phyloP scores from a whole-genome alignment of 169 alveolate genomes.

The Eimeria praecox region DNA sequence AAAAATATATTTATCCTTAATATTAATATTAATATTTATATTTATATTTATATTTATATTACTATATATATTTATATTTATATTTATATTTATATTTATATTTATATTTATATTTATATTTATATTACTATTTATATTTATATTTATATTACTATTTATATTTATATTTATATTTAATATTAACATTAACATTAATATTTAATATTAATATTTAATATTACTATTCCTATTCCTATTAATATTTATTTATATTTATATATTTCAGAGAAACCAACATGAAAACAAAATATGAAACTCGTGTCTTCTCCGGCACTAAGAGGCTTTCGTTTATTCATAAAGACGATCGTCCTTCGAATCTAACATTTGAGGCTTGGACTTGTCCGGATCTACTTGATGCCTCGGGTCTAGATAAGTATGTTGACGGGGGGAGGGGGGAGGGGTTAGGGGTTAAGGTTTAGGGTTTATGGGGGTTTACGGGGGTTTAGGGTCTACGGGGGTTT shows the following conservation, averaged over 20 bases:
- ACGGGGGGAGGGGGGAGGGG: neutral
- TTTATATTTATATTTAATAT: no score
- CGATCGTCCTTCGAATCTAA: constrained; percentile 71
- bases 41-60: no score
- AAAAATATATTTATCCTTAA: no score
- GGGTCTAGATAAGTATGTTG: constrained; percentile 70
- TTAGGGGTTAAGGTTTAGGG: neutral
- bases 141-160: no score
- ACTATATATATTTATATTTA: no score
- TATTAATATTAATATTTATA: no score
- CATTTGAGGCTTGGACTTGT: constrained; percentile 81
- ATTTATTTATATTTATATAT: neutral
- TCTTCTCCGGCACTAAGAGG: neutral
- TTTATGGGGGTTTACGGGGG: neutral
- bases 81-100: no score
- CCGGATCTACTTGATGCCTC: constrained; percentile 76
- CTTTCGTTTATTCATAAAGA: constrained; percentile 79
- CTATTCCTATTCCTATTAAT: neutral
- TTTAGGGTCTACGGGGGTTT: neutral
- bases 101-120: no score
- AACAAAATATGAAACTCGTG: constrained; percentile 74
- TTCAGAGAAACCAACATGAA: constrained; percentile 71
- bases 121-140: no score
- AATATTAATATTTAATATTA: no score
- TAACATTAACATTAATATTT: no score